Evolutionary conservation across 305 asterid genomes (phyloP).

Genomic region (Fraxinus ornus): DNA sequence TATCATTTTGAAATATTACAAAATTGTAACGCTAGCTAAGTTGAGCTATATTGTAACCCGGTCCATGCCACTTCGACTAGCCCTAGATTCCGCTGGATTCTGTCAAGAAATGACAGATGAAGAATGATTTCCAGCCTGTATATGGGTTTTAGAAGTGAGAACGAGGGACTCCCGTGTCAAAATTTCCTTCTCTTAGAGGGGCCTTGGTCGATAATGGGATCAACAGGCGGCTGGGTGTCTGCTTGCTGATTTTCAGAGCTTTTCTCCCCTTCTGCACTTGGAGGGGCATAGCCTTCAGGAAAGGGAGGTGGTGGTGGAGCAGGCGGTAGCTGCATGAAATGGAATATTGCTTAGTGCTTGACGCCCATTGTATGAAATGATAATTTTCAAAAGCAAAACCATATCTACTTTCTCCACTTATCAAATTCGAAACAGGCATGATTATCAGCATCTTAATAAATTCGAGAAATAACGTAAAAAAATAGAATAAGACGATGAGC

Average conservation of each 20-base stretch:
- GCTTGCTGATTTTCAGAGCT: constrained; percentile 56
- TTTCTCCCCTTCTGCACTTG: constrained; percentile 64
- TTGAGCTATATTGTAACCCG: not conserved
- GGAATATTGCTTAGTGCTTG: not conserved
- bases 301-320: constrained; percentile 88
- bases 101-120: not conserved
- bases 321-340: constrained; percentile 58
- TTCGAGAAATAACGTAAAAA: not conserved
- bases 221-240: constrained; percentile 51
- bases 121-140: not conserved
- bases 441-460: not conserved
- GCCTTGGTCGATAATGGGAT: constrained; percentile 93
- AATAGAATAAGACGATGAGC: not conserved
- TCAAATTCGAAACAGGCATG: not conserved
- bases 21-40: not conserved
- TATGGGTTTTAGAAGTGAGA: not conserved
- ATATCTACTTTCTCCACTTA: not conserved
- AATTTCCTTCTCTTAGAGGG: constrained; percentile 83
- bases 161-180: constrained; percentile 13
- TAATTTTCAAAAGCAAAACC: not conserved
- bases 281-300: constrained; percentile 76
- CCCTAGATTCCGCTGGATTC: not conserved
- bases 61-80: not conserved
- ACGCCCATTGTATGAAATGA: not conserved
- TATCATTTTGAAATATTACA: not conserved